Base-by-base conservation (phyloP, 2,329 filamentous ascomycete genomes). In the Chalara sp. region DNA sequence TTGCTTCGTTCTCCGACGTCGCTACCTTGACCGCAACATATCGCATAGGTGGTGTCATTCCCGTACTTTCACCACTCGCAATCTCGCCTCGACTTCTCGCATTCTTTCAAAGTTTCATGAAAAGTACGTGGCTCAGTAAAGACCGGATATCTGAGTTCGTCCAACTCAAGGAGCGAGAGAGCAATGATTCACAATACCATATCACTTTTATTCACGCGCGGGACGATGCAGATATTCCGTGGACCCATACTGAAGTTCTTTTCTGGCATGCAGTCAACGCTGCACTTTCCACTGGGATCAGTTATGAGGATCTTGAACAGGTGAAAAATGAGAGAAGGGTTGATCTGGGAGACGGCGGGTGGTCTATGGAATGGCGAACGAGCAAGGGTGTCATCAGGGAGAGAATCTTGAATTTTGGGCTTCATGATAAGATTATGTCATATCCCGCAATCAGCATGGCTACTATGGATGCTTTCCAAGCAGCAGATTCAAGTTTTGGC, bases 1-100 rank as follows among this genome's bases (percentile, higher is more conserved):
- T 95, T 5, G 84, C 90, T 0, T 82, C 84, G 1, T 96, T 96
- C 72, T 85, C 83, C 47, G 84, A 81, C 53, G 68, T 96, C 5
- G 79, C 85, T 1, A 79, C 76, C 7, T 78, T 97, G 54, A 75
- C 96, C 6, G 75, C 85, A 7, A 84, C 8, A 5, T 97, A 96
- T 67, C 81, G 83, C 28, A 81, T 93, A 37, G 83, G 76, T n/a
- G 92, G 91, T 1, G 63, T 87, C 4, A 71, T 96, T n/a, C 90
- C 91, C 0, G 71, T 96, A 5, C 74, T 96, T n/a, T 81, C 83
- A 1, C 90, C 90, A 0, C 73, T 96, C 3, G 72, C 79, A 21
- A 21, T 21, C 21, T 21, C 21, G 21, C 21, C 21, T 21, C 21
- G 21, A 21, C 21, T 21, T 21, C 21, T 21, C 21, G 21, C 21